Evolutionary conservation across 805 yeast genomes (phyloP).

Genomic region (Kregervanrija delftensis): DNA sequence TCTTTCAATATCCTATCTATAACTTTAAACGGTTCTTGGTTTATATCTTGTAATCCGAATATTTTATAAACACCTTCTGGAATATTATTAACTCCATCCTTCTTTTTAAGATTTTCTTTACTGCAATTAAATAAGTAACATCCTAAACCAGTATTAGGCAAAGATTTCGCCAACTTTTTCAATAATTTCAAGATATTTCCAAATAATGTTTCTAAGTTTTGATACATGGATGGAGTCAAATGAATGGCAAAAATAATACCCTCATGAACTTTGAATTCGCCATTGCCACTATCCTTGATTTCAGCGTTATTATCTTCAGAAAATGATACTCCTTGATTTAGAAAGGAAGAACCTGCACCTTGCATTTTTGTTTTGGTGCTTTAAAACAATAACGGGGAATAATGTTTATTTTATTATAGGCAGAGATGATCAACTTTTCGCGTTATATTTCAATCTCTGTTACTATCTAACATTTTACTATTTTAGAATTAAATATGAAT

Average conservation of each 20-base stretch:
- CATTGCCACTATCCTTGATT: not conserved
- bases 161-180: constrained; percentile 54
- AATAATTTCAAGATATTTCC: constrained; percentile 54
- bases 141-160: constrained; percentile 71
- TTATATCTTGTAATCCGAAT: constrained; percentile 48
- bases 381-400: no score
- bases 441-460: no score
- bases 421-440: no score
- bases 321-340: no score
- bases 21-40: constrained; percentile 48
- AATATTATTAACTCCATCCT: constrained; percentile 8
- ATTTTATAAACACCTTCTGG: constrained; percentile 39
- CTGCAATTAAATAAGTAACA: constrained; percentile 53
- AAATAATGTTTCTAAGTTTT: constrained; percentile 37
- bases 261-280: constrained; percentile 47
- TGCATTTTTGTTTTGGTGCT: no score
- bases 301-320: no score
- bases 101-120: constrained; percentile 10
- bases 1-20: constrained; percentile 48
- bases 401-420: no score
- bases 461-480: no score
- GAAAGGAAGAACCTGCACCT: no score
- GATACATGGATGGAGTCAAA: constrained; percentile 41
- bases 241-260: constrained; percentile 62
- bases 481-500: no score